Base-by-base conservation (phyloP, 768 basidiomycete genomes). In the Suillus paluster region DNA sequence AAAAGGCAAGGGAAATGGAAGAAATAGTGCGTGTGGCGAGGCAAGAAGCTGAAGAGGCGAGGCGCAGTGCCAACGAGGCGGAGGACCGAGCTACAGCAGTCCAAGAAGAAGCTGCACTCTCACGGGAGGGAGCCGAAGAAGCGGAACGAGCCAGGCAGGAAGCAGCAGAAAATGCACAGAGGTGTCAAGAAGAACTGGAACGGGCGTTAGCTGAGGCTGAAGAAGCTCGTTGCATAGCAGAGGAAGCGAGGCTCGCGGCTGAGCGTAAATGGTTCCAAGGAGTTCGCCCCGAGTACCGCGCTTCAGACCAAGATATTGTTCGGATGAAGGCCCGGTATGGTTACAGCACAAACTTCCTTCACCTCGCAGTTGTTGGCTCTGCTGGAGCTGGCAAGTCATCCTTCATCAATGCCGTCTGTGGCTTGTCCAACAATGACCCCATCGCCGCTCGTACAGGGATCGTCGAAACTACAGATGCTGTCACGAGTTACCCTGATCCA, bases 381-480 rank as follows among this genome's bases (percentile, higher is more conserved):
- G 61, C 68, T 6, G 71, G 70, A 12, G 68, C 64, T 34, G 72
- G 72, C 27, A 73, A 73, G 60, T 72, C 71, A 19, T 72, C 72
- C 12, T 56, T 73, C 57, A 66, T 73, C 59, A 73, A 73, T 62
- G 65, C 72, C 38, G 64, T 72, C 57, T 66, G 72, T 25, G 72
- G 72, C 15, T 60, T 71, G 38, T 46, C 48, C 17, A 68, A 68
- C 56, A 56, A 58, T 11, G 52, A 65, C 41, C 48, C 30, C 21
- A 58, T 60, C 33, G 71, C 71, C 23, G 72, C 71, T 46, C 57
- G 60, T 3, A 64, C 65, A 23, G 71, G 70, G 25, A 59, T 71
- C 21, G 58, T 60, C 30, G 71, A 72, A 57, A 70, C 66, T 25
- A 72, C 71, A n/a, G 41, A 49, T 25, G 36, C 54, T 27, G 57